Conservation (phyloP, 129 eudicot genomes). For the Flaveria sonorensis region DNA sequence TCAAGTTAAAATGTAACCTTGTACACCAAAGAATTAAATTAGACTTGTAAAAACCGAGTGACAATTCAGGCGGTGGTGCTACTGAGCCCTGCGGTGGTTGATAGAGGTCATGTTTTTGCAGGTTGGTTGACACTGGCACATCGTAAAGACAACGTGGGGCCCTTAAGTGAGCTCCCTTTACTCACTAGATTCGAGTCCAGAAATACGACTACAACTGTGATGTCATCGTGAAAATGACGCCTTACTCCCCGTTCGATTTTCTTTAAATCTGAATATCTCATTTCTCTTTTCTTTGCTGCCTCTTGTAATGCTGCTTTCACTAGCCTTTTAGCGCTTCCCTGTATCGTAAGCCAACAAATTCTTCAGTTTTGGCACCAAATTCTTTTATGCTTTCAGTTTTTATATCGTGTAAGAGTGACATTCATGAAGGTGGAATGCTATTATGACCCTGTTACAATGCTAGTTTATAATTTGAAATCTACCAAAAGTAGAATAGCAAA, state of each 20-base stretch:
- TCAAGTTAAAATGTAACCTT: constrained; percentile 34
- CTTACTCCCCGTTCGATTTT: constrained; percentile 86
- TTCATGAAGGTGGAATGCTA: no score
- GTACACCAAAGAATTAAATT: constrained; percentile 53
- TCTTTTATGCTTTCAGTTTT: no score
- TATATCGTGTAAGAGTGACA: no score
- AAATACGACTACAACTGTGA: constrained; percentile 71
- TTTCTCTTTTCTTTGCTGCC: constrained; percentile 89
- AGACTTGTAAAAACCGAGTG: constrained; percentile 29
- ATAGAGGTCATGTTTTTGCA: constrained; percentile 47
- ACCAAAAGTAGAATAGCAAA: neutral
- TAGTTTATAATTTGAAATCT: no score
- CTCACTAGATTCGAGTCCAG: constrained; percentile 76
- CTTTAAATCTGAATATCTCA: constrained; percentile 86
- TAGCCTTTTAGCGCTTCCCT: constrained; percentile 89
- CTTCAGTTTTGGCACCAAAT: no score
- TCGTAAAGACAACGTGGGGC: constrained; percentile 70
- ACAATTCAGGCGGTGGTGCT: constrained; percentile 38
- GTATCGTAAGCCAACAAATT: constrained; percentile 3
- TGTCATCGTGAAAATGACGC: constrained; percentile 93
- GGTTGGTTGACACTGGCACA: constrained; percentile 61
- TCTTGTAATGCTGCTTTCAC: constrained; percentile 80
- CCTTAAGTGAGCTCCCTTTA: constrained; percentile 60
- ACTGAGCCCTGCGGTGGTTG: constrained; percentile 32
- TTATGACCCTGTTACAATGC: no score